These are phyloP conservation scores for Beta macrorhiza DNA, from an alignment of 179 eudicot genomes.

Conservation along the genomic window DNA sequence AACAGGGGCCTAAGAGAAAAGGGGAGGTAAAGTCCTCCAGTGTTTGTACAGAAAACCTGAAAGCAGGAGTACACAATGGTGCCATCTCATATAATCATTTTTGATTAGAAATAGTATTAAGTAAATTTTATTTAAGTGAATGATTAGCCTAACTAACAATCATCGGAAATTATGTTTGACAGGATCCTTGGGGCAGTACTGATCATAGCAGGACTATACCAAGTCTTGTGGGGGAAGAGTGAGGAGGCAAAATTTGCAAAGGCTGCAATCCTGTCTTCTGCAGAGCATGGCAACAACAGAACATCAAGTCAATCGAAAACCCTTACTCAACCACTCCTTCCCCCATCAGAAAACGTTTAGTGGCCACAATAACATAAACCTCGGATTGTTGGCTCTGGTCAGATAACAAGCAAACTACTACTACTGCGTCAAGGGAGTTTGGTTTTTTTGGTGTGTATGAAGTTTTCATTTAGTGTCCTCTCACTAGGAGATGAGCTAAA, in stretches of 20 bases:
- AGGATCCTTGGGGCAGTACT: conserved; percentile 51
- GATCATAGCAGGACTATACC: conserved; percentile 49
- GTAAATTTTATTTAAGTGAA: not conserved
- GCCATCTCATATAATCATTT: not conserved
- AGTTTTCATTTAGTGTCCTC: conserved; percentile 36
- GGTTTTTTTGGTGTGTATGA: conserved; percentile 35
- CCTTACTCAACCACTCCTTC: conserved; percentile 79
- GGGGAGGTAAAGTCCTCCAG: too few species aligned
- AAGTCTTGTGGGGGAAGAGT: conserved; percentile 56
- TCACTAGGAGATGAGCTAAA: conserved; percentile 33
- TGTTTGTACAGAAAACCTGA: too few species aligned
- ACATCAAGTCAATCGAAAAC: conserved; percentile 48
- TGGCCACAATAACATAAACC: conserved; percentile 17
- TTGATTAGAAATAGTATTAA: not conserved
- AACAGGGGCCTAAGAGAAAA: too few species aligned
- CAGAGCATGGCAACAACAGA: conserved; percentile 61
- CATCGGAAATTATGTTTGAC: conserved; percentile 9
- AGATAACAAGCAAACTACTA: conserved; percentile 34
- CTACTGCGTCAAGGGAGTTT: conserved; percentile 33
- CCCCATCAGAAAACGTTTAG: conserved; percentile 65
- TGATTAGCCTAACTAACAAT: conserved; percentile 20
- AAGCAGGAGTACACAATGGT: not conserved
- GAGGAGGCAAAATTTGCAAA: conserved; percentile 45
- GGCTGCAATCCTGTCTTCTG: conserved; percentile 47
- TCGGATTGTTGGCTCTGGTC: conserved; percentile 18